phyloP scores from a whole-genome alignment of 495 filamentous ascomycete genomes.

The Hypoxylon perforatum region DNA sequence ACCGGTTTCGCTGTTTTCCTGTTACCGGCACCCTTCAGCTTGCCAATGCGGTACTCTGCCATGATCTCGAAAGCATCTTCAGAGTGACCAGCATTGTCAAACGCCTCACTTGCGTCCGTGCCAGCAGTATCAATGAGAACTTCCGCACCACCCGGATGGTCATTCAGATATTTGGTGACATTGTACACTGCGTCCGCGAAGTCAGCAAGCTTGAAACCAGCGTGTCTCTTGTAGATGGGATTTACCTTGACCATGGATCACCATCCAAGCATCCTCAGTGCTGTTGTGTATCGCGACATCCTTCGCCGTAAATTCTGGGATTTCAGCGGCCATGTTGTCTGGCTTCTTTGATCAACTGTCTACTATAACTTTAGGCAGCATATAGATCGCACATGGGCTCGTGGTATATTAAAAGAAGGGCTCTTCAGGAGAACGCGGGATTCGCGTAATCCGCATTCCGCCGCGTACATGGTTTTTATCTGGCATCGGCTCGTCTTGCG shows the following conservation, averaged over 20 bases:
- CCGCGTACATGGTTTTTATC: constrained; percentile 3
- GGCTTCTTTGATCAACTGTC: background rate
- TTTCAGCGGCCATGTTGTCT: constrained; percentile 8
- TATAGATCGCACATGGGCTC: background rate
- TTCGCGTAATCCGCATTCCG: background rate
- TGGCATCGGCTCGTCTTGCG: constrained; percentile 1
- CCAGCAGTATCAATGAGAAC: constrained; percentile 67
- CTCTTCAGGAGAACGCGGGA: background rate
- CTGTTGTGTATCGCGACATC: constrained; percentile 64
- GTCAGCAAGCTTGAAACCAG: background rate
- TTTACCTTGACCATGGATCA: constrained; percentile 66
- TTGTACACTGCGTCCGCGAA: constrained; percentile 62
- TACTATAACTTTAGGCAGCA: background rate
- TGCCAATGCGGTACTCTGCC: constrained; percentile 39
- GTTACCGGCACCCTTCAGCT: constrained; percentile 34
- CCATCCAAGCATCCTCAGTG: constrained; percentile 66
- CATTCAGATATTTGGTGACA: constrained; percentile 66
- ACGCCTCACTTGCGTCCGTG: constrained; percentile 65
- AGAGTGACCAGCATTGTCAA: constrained; percentile 70
- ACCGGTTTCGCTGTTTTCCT: constrained; percentile 4
- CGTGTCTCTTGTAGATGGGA: background rate
- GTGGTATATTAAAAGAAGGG: background rate
- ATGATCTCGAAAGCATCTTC: constrained; percentile 58
- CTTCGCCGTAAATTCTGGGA: constrained; percentile 48
- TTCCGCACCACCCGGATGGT: constrained; percentile 69